Conservation (phyloP, 352 stramenopile genomes). For the Phytophthora brassicae region DNA sequence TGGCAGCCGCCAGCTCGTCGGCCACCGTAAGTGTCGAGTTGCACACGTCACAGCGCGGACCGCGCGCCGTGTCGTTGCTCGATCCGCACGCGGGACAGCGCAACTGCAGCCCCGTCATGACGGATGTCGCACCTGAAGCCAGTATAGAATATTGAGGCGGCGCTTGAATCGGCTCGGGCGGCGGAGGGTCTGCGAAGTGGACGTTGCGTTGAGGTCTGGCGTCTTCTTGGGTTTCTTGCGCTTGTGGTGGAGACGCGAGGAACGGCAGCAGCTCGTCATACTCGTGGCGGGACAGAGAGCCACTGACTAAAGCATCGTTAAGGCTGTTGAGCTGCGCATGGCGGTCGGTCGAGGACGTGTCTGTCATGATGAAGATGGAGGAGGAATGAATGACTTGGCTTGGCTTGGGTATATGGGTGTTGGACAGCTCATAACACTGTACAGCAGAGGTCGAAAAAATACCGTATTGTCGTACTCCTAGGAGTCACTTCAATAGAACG, state of each 20-base stretch:
- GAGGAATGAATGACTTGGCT: constrained; percentile 8
- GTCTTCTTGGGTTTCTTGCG: too few species aligned
- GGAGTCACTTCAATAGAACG: too few species aligned
- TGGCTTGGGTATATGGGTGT: constrained; percentile 5
- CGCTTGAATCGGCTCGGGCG: constrained; percentile 14
- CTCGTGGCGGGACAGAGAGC: constrained; percentile 36
- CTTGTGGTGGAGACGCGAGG: constrained; percentile 21
- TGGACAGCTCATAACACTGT: constrained; percentile 25
- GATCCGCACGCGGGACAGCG: constrained; percentile 41
- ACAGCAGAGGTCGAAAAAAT: too few species aligned
- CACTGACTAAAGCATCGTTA: constrained; percentile 36
- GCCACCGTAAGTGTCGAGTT: constrained; percentile 23
- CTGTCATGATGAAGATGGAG: constrained; percentile 15
- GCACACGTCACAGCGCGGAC: constrained; percentile 38
- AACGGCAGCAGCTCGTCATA: constrained; percentile 47
- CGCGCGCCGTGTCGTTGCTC: constrained; percentile 34
- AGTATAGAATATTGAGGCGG: constrained; percentile 24
- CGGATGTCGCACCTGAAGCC: constrained; percentile 2
- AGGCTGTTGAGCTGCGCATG: constrained; percentile 39
- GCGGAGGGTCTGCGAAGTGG: constrained; percentile 17
- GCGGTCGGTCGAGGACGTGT: constrained; percentile 20
- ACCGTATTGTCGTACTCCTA: too few species aligned
- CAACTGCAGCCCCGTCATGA: constrained; percentile 25
- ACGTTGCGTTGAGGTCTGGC: constrained; percentile 17
- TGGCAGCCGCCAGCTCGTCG: constrained; percentile 18